Conservation (phyloP, 441 rosid genomes). For the Adansonia grandidieri region DNA sequence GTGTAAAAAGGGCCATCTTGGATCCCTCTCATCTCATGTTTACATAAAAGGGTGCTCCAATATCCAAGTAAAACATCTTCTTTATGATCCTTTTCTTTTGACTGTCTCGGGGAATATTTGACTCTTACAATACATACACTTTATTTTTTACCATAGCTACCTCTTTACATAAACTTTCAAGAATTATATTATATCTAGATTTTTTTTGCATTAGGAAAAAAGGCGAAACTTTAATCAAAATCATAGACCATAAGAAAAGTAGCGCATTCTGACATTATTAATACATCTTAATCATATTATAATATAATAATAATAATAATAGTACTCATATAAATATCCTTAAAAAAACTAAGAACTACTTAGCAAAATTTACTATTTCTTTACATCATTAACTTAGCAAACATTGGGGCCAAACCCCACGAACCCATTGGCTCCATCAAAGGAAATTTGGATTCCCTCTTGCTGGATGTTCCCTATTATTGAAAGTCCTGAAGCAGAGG, state of each 20-base stretch:
- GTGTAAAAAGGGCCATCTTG: constrained; percentile 36
- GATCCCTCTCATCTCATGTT: constrained; percentile 34
- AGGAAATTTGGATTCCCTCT: constrained; percentile 89
- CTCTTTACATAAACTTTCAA: constrained; percentile 15
- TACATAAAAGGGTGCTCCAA: constrained; percentile 17
- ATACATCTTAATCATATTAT: background rate
- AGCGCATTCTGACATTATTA: constrained; percentile 13
- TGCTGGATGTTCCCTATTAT: constrained; percentile 96
- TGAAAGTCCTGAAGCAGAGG: constrained; percentile 71
- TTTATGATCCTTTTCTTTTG: constrained; percentile 39
- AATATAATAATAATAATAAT: background rate
- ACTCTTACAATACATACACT: background rate
- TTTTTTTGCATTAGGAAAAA: background rate
- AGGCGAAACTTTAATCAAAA: constrained; percentile 1
- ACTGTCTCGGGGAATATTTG: constrained; percentile 26
- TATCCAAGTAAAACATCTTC: constrained; percentile 22
- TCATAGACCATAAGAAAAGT: background rate
- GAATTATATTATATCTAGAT: constrained; percentile 6
- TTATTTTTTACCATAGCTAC: background rate
- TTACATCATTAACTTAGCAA: constrained; percentile 45
- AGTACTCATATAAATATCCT: no score
- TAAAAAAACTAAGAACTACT: background rate
- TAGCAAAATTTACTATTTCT: constrained; percentile 38
- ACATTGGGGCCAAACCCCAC: constrained; percentile 94
- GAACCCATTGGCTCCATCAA: constrained; percentile 91